A percentile compares a stretch with the other conserved stretches of the same genome.
phyloP scores from a whole-genome alignment of 352 stramenopile genomes.

The Phytophthora europaea region DNA sequence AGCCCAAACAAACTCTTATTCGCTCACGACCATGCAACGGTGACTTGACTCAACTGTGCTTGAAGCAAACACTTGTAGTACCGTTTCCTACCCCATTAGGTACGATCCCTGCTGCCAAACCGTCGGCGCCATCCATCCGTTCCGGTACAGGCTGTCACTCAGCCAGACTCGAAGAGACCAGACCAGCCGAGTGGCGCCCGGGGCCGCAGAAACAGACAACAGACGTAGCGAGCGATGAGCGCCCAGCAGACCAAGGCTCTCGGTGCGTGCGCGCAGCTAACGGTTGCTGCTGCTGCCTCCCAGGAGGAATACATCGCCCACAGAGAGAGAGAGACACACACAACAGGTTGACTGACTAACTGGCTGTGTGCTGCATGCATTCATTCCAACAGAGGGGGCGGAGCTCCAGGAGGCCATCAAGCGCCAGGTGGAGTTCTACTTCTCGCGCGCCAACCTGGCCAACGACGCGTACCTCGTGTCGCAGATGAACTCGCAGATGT shows the following conservation, averaged over 20 bases:
- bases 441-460: constrained; percentile 88
- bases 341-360: not conserved
- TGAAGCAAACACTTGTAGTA: not conserved
- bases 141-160: constrained; percentile 31
- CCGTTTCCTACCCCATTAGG: not conserved
- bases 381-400: constrained; percentile 49
- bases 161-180: constrained; percentile 34
- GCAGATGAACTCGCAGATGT: constrained; percentile 93
- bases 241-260: constrained; percentile 30
- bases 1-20: not conserved
- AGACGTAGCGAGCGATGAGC: constrained; percentile 35
- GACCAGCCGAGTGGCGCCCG: constrained; percentile 17
- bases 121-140: constrained; percentile 46
- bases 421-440: constrained; percentile 94
- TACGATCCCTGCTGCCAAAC: constrained; percentile 26
- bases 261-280: constrained; percentile 32
- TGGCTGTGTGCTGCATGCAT: not conserved
- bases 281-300: not conserved
- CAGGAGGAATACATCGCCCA: not conserved
- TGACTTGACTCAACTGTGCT: not conserved
- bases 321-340: not conserved
- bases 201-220: constrained; percentile 12
- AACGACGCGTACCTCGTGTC: constrained; percentile 91
- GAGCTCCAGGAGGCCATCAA: constrained; percentile 87
- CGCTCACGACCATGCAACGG: not conserved